phyloP scores from a whole-genome alignment of 257 asterid species.

The Dorcoceras hygrometricum region DNA sequence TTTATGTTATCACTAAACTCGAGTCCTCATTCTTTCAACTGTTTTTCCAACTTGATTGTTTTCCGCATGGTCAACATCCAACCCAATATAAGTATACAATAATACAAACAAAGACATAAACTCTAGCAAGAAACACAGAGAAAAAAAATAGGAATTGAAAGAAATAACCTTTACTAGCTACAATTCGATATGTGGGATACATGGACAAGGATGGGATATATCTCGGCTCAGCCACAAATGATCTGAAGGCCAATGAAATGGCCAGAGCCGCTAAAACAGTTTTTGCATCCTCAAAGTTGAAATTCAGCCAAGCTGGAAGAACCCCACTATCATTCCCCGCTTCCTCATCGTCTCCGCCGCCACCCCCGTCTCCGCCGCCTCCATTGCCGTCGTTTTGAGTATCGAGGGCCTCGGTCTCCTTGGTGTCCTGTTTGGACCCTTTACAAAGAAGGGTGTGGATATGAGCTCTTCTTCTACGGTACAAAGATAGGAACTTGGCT shows the following conservation, averaged over 20 bases:
- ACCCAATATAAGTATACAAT: no score
- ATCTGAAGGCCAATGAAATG: slow-evolving; percentile 74
- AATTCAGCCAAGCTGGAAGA: slow-evolving; percentile 81
- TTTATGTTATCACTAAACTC: neutral
- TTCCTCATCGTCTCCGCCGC: slow-evolving; percentile 51
- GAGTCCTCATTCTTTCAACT: neutral
- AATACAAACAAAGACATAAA: neutral
- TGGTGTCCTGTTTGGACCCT: slow-evolving; percentile 48
- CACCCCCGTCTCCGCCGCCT: slow-evolving; percentile 53
- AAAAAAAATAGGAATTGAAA: neutral
- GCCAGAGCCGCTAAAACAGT: slow-evolving; percentile 78
- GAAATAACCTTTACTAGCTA: slow-evolving; percentile 80
- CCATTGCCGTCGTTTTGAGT: slow-evolving; percentile 37
- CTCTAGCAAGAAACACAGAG: neutral
- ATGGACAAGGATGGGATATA: slow-evolving; percentile 89
- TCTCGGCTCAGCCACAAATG: slow-evolving; percentile 95
- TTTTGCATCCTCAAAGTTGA: slow-evolving; percentile 71
- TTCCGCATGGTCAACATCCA: neutral
- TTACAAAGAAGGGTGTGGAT: slow-evolving; percentile 40
- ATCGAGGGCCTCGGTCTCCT: slow-evolving; percentile 39
- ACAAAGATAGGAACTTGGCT: slow-evolving; percentile 28
- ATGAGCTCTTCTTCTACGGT: slow-evolving; percentile 21
- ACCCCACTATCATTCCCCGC: slow-evolving; percentile 46
- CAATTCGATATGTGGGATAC: slow-evolving; percentile 89
- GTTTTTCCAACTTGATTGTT: neutral